Evolutionary conservation across 345 rosid species (phyloP).

Genomic region (Aquilaria yunnanensis): DNA sequence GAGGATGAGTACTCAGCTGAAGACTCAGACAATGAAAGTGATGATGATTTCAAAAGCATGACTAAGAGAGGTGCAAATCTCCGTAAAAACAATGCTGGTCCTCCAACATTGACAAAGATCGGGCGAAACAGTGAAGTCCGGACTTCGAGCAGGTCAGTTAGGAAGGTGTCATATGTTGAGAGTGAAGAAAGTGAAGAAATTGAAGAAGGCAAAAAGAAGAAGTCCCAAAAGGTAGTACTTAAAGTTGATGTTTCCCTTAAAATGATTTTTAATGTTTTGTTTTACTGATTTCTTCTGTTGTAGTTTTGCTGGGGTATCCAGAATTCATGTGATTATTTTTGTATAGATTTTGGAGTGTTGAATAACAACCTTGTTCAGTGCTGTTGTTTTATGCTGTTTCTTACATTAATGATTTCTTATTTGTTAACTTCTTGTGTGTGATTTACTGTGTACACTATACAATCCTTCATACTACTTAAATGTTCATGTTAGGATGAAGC

Average conservation of each 20-base stretch:
- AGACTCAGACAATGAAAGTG: conserved; percentile 59
- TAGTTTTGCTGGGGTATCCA: conserved; percentile 2
- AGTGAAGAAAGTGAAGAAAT: conserved; percentile 97
- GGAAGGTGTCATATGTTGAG: conserved; percentile 98
- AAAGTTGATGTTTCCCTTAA: conserved; percentile 5
- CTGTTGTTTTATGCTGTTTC: not conserved
- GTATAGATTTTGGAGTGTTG: not conserved
- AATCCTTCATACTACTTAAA: too few relatives aligned
- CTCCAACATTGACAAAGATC: conserved; percentile 23
- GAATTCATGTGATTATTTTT: conserved; percentile 3
- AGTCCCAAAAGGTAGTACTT: conserved; percentile 60
- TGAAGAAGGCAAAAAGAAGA: conserved; percentile 79
- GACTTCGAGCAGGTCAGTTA: conserved; percentile 78
- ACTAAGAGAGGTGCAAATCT: conserved; percentile 55
- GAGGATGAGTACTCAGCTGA: conserved; percentile 66
- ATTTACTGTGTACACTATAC: too few relatives aligned
- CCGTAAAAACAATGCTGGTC: conserved; percentile 55
- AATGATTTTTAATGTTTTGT: not conserved
- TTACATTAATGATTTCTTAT: not conserved
- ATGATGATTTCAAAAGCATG: conserved; percentile 53
- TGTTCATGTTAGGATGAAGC: conserved; percentile 62
- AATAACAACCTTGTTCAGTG: not conserved
- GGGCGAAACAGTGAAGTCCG: conserved; percentile 79
- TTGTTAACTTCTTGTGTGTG: not conserved
- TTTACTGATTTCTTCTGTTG: conserved; percentile 2